A percentile compares a stretch with the other conserved stretches of the same genome.
These are phyloP conservation scores for Taphrina deformans DNA, from an alignment of 1,139 yeast species.

Conservation along the genomic window DNA sequence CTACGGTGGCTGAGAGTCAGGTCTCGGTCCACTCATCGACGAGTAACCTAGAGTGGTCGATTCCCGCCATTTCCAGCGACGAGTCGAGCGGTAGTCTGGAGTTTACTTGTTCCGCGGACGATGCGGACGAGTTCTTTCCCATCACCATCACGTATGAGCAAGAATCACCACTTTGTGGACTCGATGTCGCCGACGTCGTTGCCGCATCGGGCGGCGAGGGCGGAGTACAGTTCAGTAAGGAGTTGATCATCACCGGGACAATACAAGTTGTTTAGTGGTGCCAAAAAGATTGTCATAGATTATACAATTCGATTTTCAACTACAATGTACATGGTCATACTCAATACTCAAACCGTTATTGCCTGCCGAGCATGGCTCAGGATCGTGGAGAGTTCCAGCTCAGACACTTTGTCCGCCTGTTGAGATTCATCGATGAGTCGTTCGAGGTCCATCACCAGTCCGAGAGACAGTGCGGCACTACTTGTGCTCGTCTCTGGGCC, in stretches of 20 bases:
- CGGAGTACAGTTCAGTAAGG: constrained; percentile 16
- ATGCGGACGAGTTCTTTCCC: constrained; percentile 80
- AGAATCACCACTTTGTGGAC: constrained; percentile 50
- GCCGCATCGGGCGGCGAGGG: constrained; percentile 5
- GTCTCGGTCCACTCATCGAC: constrained; percentile 40
- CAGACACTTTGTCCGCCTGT: neutral
- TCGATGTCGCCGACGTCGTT: constrained; percentile 49
- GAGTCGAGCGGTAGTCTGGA: constrained; percentile 72
- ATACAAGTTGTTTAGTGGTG: neutral
- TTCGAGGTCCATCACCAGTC: constrained; percentile 22
- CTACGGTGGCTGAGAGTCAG: constrained; percentile 48
- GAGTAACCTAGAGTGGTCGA: constrained; percentile 48
- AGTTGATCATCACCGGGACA: constrained; percentile 5
- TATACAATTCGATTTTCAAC: neutral
- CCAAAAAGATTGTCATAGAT: neutral
- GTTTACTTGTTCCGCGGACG: constrained; percentile 70
- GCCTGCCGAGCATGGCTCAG: neutral
- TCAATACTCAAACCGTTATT: neutral
- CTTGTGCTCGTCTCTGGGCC: neutral
- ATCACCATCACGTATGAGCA: constrained; percentile 61
- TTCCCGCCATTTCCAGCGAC: constrained; percentile 47
- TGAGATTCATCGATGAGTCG: neutral
- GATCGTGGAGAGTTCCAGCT: neutral
- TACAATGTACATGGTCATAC: neutral
- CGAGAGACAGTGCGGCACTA: constrained; percentile 4